Evolutionary conservation across 2,329 filamentous ascomycete genomes (phyloP).

Genomic region (Sporothrix inflata): DNA sequence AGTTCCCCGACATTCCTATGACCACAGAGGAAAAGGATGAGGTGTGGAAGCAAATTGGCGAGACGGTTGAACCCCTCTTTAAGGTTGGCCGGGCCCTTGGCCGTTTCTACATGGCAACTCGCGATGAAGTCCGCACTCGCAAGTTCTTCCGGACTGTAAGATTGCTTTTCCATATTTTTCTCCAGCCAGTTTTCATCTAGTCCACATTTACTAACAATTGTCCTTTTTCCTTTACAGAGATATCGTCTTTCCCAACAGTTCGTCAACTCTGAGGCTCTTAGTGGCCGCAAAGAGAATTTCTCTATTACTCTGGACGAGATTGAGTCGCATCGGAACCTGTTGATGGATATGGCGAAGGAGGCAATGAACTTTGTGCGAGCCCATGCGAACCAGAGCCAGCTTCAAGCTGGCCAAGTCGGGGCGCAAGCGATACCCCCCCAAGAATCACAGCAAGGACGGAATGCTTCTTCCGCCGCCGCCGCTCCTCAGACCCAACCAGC

Average conservation of each 20-base stretch:
- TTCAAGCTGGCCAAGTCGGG: slow-evolving; percentile 35
- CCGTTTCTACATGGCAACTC: slow-evolving; percentile 42
- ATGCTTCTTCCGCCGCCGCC: background rate
- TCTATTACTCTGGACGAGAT: slow-evolving; percentile 57
- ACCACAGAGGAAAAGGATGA: slow-evolving; percentile 49
- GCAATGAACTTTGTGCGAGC: slow-evolving; percentile 21
- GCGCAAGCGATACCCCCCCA: slow-evolving; percentile 37
- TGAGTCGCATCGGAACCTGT: slow-evolving; percentile 51
- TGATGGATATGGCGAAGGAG: slow-evolving; percentile 58
- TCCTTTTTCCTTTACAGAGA: slow-evolving; percentile 46
- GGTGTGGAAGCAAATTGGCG: slow-evolving; percentile 49
- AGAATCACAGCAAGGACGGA: slow-evolving; percentile 27
- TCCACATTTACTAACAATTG: background rate
- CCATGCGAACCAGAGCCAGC: slow-evolving; percentile 25
- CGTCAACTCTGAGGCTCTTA: slow-evolving; percentile 52
- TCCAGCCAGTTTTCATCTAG: background rate
- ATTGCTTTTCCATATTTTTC: slow-evolving; percentile 27
- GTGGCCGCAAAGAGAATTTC: slow-evolving; percentile 51
- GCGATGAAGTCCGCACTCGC: slow-evolving; percentile 54
- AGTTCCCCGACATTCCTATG: slow-evolving; percentile 53
- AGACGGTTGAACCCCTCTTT: slow-evolving; percentile 47
- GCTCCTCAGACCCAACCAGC: slow-evolving; percentile 43
- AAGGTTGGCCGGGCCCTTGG: slow-evolving; percentile 51
- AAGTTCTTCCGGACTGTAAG: slow-evolving; percentile 59
- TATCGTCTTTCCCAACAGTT: slow-evolving; percentile 59